phyloP scores from a whole-genome alignment of 1,139 yeast genomes.

The Taphrina betulina region DNA sequence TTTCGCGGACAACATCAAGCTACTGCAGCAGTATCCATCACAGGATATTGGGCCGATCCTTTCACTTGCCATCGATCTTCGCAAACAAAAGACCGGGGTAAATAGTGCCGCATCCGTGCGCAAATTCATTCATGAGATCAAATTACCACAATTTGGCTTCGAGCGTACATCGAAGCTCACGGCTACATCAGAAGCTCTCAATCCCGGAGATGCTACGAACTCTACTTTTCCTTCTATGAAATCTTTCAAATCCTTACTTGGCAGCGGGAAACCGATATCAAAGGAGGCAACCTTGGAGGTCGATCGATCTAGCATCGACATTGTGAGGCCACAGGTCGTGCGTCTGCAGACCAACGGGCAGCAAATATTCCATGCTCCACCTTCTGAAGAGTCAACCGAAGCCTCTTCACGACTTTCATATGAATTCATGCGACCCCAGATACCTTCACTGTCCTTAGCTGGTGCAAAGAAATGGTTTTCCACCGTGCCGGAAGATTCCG shows the following conservation, averaged over 20 bases:
- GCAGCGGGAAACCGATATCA: neutral
- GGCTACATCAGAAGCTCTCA: neutral
- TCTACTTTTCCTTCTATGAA: neutral
- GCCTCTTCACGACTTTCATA: neutral
- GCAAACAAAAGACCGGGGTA: neutral
- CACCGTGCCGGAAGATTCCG: neutral
- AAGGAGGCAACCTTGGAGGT: no score
- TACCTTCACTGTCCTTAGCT: neutral
- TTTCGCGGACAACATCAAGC: conserved; percentile 20
- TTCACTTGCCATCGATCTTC: neutral
- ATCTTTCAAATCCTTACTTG: neutral
- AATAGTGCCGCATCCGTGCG: neutral
- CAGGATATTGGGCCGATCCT: conserved; percentile 1
- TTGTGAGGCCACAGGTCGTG: neutral
- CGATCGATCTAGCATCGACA: neutral
- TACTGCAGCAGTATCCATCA: conserved; percentile 7
- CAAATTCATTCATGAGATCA: neutral
- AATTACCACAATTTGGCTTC: neutral
- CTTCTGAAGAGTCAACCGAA: neutral
- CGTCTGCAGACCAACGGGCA: neutral
- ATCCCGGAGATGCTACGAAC: neutral
- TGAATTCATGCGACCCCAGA: neutral
- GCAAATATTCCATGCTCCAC: neutral
- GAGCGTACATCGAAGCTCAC: neutral
- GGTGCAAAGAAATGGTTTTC: neutral